These are phyloP conservation scores for Aureobasidium sp. DNA, from an alignment of 2,329 filamentous ascomycete species.

Conservation along the genomic window DNA sequence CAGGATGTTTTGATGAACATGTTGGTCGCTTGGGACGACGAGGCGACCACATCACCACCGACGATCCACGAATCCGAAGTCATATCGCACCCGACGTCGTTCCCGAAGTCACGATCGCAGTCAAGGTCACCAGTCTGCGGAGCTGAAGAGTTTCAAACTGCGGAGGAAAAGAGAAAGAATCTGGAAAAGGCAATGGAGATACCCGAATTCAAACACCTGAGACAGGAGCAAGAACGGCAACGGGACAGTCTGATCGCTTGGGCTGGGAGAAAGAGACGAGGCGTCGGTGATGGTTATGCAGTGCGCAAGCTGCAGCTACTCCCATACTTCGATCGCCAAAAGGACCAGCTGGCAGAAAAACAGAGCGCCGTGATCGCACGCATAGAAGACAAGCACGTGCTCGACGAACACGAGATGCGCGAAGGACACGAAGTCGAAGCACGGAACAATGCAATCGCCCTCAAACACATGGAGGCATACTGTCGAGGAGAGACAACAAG, in stretches of 20 bases:
- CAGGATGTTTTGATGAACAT: constrained; percentile 29
- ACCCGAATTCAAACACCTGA: constrained; percentile 24
- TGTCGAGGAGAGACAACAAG: constrained; percentile 33
- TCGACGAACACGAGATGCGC: constrained; percentile 37
- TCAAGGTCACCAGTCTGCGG: not conserved
- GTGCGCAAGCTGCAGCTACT: constrained; percentile 6
- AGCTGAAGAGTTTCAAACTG: not conserved
- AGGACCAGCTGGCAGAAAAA: constrained; percentile 17
- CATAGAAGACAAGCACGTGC: constrained; percentile 40
- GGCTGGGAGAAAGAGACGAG: constrained; percentile 21
- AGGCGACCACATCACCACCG: constrained; percentile 11
- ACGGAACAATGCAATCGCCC: constrained; percentile 37
- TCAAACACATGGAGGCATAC: constrained; percentile 44
- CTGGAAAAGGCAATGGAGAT: constrained; percentile 21
- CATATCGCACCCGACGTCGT: not conserved
- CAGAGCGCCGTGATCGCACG: constrained; percentile 34
- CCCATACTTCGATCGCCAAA: constrained; percentile 14
- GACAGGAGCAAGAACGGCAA: constrained; percentile 25
- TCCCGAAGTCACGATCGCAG: not conserved
- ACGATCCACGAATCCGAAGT: not conserved
- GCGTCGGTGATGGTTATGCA: constrained; percentile 16
- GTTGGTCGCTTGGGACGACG: constrained; percentile 28
- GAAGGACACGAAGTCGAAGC: constrained; percentile 35
- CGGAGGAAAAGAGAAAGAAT: constrained; percentile 17
- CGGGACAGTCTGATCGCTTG: constrained; percentile 26